phyloP scores from a whole-genome alignment of 441 rosid genomes.

The Populus tomentosa region DNA sequence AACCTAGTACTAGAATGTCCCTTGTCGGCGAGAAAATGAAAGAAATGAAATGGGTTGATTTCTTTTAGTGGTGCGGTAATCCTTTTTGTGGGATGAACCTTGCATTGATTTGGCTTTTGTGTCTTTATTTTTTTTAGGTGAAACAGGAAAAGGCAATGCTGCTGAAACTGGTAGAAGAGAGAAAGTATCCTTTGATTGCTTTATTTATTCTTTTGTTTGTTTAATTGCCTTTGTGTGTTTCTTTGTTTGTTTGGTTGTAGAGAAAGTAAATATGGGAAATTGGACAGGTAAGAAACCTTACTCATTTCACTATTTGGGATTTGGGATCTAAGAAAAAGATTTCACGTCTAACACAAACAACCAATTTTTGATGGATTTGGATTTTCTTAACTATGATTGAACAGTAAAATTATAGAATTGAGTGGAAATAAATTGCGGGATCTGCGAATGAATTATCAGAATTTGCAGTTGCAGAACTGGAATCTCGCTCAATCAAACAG shows the following conservation, averaged over 20 bases:
- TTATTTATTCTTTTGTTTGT: background rate
- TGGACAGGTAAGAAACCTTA: background rate
- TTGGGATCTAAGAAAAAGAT: background rate
- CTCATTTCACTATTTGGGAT: background rate
- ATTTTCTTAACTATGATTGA: constrained; percentile 27
- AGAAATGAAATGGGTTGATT: background rate
- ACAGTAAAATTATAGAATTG: constrained; percentile 53
- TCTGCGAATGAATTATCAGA: constrained; percentile 42
- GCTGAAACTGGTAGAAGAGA: constrained; percentile 59
- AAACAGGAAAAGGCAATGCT: constrained; percentile 62
- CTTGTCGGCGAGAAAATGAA: background rate
- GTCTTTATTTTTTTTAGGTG: background rate
- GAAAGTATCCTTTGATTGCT: constrained; percentile 56
- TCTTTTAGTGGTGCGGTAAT: background rate
- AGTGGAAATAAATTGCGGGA: constrained; percentile 46
- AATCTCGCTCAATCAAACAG: constrained; percentile 63
- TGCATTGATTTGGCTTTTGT: background rate
- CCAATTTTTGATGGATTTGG: background rate
- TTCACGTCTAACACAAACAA: background rate
- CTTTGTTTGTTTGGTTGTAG: background rate
- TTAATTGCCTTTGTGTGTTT: background rate
- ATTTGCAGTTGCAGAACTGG: constrained; percentile 57
- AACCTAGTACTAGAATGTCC: background rate
- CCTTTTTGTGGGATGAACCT: background rate
- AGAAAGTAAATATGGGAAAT: background rate